Conservation (phyloP, 495 filamentous ascomycete species). For the Tuber umbilicatum region DNA sequence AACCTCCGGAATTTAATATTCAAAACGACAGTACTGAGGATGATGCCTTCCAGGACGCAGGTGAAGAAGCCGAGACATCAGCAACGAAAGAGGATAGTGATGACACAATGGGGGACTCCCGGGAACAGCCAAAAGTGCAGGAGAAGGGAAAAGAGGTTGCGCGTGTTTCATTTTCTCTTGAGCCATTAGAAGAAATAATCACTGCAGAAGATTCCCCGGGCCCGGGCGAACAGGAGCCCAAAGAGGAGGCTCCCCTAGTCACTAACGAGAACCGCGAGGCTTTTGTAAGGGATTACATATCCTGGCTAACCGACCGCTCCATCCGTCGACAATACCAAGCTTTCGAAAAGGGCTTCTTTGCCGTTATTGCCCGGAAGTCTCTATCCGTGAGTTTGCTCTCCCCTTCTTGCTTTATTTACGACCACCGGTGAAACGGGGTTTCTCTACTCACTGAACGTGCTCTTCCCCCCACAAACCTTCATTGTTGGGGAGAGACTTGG, state of each 20-base stretch:
- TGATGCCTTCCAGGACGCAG: background rate
- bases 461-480: background rate
- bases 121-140: background rate
- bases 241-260: conserved; percentile 55
- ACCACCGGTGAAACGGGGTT: background rate
- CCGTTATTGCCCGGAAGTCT: conserved; percentile 62
- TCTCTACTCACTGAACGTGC: background rate
- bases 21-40: background rate
- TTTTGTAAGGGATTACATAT: conserved; percentile 83
- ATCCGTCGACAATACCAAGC: conserved; percentile 70
- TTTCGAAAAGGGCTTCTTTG: conserved; percentile 73
- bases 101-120: background rate
- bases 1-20: background rate
- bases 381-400: conserved; percentile 41
- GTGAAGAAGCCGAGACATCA: background rate
- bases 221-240: conserved; percentile 11
- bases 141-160: conserved; percentile 3
- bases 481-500: background rate
- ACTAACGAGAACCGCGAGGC: conserved; percentile 68
- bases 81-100: background rate
- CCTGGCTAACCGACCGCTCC: conserved; percentile 72
- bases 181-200: background rate
- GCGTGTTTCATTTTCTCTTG: background rate
- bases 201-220: background rate
- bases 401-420: background rate